Conservation (phyloP, 2,329 filamentous ascomycete species). For the Aspergillus sp. region DNA sequence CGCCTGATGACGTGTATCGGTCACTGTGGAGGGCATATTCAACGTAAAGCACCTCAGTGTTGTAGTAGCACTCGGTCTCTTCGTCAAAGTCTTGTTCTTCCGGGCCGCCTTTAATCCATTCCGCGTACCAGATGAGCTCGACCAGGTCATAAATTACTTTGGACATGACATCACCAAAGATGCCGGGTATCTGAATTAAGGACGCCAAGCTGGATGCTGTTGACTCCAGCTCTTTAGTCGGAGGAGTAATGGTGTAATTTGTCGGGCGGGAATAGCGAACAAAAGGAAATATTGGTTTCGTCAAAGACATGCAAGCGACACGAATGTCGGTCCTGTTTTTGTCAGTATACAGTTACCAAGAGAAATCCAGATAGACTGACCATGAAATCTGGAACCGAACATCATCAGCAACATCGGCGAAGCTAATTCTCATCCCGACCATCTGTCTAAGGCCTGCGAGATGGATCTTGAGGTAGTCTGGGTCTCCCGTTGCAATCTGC, state of each 20-base stretch:
- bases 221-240: slow-evolving; percentile 28
- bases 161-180: slow-evolving; percentile 33
- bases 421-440: slow-evolving; percentile 38
- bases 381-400: slow-evolving; percentile 43
- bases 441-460: slow-evolving; percentile 41
- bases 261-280: slow-evolving; percentile 35
- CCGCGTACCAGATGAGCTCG: slow-evolving; percentile 38
- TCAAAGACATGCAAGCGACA: slow-evolving; percentile 39
- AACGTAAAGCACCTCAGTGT: slow-evolving; percentile 40
- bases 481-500: slow-evolving; percentile 40
- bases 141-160: slow-evolving; percentile 35
- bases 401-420: slow-evolving; percentile 37
- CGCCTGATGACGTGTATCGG: slow-evolving; percentile 35
- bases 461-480: slow-evolving; percentile 41
- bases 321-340: slow-evolving; percentile 40
- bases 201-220: slow-evolving; percentile 35
- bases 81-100: slow-evolving; percentile 33
- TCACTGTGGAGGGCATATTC: slow-evolving; percentile 39
- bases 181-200: slow-evolving; percentile 34
- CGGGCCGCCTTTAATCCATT: slow-evolving; percentile 35
- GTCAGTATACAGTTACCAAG: background rate
- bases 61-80: slow-evolving; percentile 41
- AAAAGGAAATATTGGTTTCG: slow-evolving; percentile 41
- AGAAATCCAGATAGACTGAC: slow-evolving; percentile 15
- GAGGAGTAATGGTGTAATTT: slow-evolving; percentile 29